Conservation (phyloP, 331 rosid species). For the Prunus yedoensis region DNA sequence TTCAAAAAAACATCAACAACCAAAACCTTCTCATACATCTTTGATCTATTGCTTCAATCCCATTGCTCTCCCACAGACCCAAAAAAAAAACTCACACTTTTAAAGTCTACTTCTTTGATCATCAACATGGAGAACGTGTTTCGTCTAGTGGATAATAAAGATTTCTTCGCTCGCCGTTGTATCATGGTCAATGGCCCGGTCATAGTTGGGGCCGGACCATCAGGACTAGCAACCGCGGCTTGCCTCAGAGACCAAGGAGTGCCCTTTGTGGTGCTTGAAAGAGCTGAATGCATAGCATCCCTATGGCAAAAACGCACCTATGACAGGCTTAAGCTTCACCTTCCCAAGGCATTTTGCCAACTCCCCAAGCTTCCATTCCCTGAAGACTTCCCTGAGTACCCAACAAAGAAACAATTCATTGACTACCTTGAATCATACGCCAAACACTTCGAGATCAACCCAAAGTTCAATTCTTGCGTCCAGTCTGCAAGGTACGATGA, state of each 20-base stretch:
- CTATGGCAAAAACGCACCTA: slow-evolving; percentile 88
- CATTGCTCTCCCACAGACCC: background rate
- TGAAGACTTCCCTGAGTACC: slow-evolving; percentile 82
- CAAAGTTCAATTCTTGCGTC: slow-evolving; percentile 79
- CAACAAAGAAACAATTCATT: slow-evolving; percentile 76
- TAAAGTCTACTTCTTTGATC: background rate
- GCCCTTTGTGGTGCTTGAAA: slow-evolving; percentile 74
- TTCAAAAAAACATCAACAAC: slow-evolving; percentile 12
- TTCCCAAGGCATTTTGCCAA: slow-evolving; percentile 91
- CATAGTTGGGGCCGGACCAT: slow-evolving; percentile 94
- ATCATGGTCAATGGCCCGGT: slow-evolving; percentile 87
- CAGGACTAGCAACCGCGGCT: slow-evolving; percentile 93
- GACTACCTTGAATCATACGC: slow-evolving; percentile 81
- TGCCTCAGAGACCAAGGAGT: slow-evolving; percentile 89
- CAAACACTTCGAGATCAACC: slow-evolving; percentile 60
- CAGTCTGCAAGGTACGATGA: slow-evolving; percentile 82
- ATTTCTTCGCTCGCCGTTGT: slow-evolving; percentile 63
- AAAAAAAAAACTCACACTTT: background rate
- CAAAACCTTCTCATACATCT: background rate
- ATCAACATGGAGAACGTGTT: slow-evolving; percentile 63
- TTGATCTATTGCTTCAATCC: background rate
- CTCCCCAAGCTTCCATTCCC: slow-evolving; percentile 93
- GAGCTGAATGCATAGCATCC: slow-evolving; percentile 90
- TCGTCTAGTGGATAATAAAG: slow-evolving; percentile 52
- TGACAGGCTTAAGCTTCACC: slow-evolving; percentile 90